phyloP scores from a whole-genome alignment of 2,329 filamentous ascomycete genomes.

The Ceratocystiopsis brevicomis region DNA sequence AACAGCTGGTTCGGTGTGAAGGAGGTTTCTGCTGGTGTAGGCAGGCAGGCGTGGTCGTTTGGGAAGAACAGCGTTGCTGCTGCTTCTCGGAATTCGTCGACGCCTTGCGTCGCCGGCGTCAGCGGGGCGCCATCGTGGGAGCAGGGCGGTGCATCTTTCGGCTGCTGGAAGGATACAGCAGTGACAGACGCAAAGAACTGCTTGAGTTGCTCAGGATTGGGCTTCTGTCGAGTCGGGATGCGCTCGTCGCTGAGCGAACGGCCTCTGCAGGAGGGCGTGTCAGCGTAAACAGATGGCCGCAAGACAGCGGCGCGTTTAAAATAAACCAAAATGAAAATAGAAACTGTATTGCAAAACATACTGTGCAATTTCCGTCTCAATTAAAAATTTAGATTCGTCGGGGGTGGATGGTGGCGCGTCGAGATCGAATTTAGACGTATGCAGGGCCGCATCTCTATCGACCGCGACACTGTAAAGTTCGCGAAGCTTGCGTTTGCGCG shows the following conservation, averaged over 20 bases:
- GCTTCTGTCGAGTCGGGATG: slow-evolving; percentile 29
- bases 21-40: no score
- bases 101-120: no score
- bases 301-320: not conserved
- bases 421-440: slow-evolving; percentile 34
- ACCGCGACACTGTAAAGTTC: slow-evolving; percentile 70
- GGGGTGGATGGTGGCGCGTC: slow-evolving; percentile 34
- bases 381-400: slow-evolving; percentile 36
- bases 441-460: slow-evolving; percentile 41
- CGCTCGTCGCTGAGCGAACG: slow-evolving; percentile 31
- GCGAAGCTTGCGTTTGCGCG: slow-evolving; percentile 79
- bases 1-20: no score
- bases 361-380: slow-evolving; percentile 39
- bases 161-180: slow-evolving; percentile 9
- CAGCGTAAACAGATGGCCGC: slow-evolving; percentile 4
- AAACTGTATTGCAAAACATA: slow-evolving; percentile 22
- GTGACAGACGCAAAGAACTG: slow-evolving; percentile 16
- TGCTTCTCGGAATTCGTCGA: no score
- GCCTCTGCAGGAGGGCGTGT: slow-evolving; percentile 19
- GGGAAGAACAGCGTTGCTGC: no score
- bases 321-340: slow-evolving; percentile 5
- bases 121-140: no score
- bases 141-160: no score
- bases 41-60: no score
- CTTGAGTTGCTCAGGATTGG: slow-evolving; percentile 25